Evolutionary conservation across 805 yeast species (phyloP), one percentile per base, ranked within the genome.

Genomic region (Kluyveromyces siamensis): DNA sequence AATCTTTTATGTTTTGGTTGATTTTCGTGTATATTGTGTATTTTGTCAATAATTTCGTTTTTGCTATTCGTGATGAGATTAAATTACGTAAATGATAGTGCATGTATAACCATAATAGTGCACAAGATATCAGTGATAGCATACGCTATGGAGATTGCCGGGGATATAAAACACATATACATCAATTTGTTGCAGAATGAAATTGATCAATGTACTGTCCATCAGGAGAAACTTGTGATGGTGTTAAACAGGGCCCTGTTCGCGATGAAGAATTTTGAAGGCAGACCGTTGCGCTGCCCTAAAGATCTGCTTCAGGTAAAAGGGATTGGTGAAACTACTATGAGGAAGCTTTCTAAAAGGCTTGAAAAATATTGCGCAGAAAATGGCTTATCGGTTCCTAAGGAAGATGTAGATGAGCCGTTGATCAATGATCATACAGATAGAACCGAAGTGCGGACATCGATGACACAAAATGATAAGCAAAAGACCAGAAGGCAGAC

Each of bases 291-390:
- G 25, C 56, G 60, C 35, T 76, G 76, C 49, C 86, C 93, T 1
- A 66, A 68, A 33, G 81, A 85, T 46, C 69, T 91, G 41, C 63
- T 66, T 14, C 71, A 72, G 55, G 72, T 91, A 40, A 82, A 76
- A 49, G 84, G 72, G 42, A 74, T 91, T 36, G 98, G 98, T 1
- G 83, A 79, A 11, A 80, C 82, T 48, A 80, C 86, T 8, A 79
- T 85, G 35, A 67, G 63, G 2, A 58, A 66, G 27, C 66, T 91
- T 49, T 70, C 72, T 25, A 63, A 68, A 39, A 73, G 72, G 51
- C 65, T 87, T 21, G 53, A 63, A 11, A 58, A 59, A 2, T 75
- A 87, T 65, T 88, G 96, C 58, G 56, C 65, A n/a, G 77, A 73
- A 8, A 71, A 76, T 45, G 80, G 77, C 0, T 61, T 70, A 3